These are phyloP conservation scores for Skeletonema costatum DNA, from an alignment of 108 stramenopile genomes.

Conservation along the genomic window DNA sequence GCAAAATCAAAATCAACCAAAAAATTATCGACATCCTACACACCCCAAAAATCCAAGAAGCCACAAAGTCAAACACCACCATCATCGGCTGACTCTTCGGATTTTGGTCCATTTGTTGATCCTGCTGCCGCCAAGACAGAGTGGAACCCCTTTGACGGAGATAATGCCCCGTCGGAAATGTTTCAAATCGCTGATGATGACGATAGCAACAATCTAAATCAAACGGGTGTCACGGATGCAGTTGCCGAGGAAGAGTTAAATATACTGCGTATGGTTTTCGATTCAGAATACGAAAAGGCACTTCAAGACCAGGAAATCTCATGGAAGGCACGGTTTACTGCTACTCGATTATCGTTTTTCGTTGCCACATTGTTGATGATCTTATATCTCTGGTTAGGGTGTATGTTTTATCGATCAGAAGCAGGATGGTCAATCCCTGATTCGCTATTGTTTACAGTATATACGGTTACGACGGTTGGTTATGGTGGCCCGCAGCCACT, in stretches of 20 bases:
- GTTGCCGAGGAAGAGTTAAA: constrained; percentile 54
- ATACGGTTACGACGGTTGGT: constrained; percentile 87
- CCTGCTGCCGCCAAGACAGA: constrained; percentile 9
- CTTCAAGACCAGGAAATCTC: constrained; percentile 81
- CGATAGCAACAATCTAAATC: neutral
- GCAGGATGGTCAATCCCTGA: constrained; percentile 70
- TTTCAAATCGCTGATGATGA: constrained; percentile 13
- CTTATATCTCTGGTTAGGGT: constrained; percentile 65
- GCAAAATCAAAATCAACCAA: neutral
- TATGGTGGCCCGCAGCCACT: constrained; percentile 70
- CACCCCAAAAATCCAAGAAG: neutral
- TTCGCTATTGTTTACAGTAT: constrained; percentile 80
- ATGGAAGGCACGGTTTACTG: constrained; percentile 73
- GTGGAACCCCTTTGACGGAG: constrained; percentile 32
- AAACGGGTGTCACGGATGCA: neutral
- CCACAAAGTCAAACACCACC: neutral
- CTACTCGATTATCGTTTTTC: constrained; percentile 71
- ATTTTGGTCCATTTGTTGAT: constrained; percentile 22
- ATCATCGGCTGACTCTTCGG: neutral
- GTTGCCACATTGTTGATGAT: constrained; percentile 60
- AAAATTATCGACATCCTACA: neutral
- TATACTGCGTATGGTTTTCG: constrained; percentile 55
- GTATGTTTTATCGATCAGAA: constrained; percentile 57
- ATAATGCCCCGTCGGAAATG: constrained; percentile 4
- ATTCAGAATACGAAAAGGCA: constrained; percentile 83